A percentile compares a stretch with the other conserved stretches of the same genome.
Conservation (phyloP, 768 basidiomycete genomes). For the Boletus speciosus region DNA sequence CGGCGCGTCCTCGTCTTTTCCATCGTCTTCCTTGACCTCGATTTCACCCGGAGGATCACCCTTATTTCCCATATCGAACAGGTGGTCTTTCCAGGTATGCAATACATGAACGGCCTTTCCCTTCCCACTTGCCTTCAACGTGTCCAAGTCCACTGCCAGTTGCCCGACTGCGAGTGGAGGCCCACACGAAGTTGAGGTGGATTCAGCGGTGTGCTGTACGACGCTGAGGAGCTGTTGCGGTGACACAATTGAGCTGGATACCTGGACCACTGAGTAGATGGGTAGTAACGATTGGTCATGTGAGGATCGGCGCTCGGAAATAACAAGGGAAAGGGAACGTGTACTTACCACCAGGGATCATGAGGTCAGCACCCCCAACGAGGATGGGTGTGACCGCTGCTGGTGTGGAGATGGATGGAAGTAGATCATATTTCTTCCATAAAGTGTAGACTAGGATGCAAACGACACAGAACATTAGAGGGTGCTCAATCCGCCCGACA, state of each 20-base stretch:
- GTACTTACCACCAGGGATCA: conserved; percentile 78
- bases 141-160: conserved; percentile 55
- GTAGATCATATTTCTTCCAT: conserved; percentile 67
- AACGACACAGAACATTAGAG: background rate
- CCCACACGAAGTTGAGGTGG: conserved; percentile 20
- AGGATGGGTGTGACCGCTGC: conserved; percentile 67
- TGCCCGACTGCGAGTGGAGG: conserved; percentile 73
- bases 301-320: background rate
- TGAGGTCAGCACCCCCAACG: conserved; percentile 78
- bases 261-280: conserved; percentile 50
- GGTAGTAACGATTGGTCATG: background rate
- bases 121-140: conserved; percentile 50
- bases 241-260: conserved; percentile 36
- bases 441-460: conserved; percentile 59
- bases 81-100: conserved; percentile 73
- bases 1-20: conserved; percentile 5
- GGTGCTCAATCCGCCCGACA: background rate
- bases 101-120: conserved; percentile 75
- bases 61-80: conserved; percentile 74
- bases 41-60: conserved; percentile 48
- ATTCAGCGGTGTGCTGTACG: conserved; percentile 42
- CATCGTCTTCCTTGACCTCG: conserved; percentile 21
- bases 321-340: background rate
- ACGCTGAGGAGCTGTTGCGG: conserved; percentile 62
- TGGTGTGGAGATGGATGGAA: conserved; percentile 72